Conservation (phyloP, 2,329 filamentous ascomycete genomes). For the Calonectria fujianensis region DNA sequence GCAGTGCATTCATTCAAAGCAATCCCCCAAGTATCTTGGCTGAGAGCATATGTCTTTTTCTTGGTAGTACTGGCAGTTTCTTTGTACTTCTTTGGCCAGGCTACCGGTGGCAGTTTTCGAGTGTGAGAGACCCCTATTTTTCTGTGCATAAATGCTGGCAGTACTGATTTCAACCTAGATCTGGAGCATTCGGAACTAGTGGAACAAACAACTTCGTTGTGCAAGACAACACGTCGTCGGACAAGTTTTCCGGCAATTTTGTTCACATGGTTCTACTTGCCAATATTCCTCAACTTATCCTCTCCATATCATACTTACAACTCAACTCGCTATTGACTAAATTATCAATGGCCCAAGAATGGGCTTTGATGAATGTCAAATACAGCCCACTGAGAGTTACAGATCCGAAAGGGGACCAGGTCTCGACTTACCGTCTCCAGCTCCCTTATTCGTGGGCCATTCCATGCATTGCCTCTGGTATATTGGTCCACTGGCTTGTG, state of each 20-base stretch:
- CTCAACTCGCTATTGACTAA: conserved; percentile 21
- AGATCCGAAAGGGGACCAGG: conserved; percentile 18
- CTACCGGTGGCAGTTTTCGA: conserved; percentile 9
- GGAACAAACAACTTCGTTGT: conserved; percentile 22
- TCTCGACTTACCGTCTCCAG: conserved; percentile 21
- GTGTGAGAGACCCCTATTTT: neutral
- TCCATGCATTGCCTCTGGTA: conserved; percentile 12
- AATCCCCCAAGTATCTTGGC: neutral
- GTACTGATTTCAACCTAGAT: neutral
- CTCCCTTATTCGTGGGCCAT: conserved; percentile 25
- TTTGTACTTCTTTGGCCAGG: conserved; percentile 8
- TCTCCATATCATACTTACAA: conserved; percentile 21
- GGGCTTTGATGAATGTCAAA: conserved; percentile 1
- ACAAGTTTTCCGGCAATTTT: conserved; percentile 20
- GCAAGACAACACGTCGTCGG: neutral
- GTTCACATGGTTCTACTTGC: conserved; percentile 18
- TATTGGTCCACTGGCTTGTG: conserved; percentile 13
- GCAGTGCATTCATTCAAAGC: neutral
- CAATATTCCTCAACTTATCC: conserved; percentile 25
- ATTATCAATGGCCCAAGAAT: conserved; percentile 22
- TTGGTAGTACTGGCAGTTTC: neutral
- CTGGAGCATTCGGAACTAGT: conserved; percentile 21
- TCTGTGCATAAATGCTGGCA: neutral
- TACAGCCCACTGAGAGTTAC: conserved; percentile 21
- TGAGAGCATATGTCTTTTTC: conserved; percentile 3